Base-by-base conservation (phyloP, 768 basidiomycete species). In the Suillus sp. region DNA sequence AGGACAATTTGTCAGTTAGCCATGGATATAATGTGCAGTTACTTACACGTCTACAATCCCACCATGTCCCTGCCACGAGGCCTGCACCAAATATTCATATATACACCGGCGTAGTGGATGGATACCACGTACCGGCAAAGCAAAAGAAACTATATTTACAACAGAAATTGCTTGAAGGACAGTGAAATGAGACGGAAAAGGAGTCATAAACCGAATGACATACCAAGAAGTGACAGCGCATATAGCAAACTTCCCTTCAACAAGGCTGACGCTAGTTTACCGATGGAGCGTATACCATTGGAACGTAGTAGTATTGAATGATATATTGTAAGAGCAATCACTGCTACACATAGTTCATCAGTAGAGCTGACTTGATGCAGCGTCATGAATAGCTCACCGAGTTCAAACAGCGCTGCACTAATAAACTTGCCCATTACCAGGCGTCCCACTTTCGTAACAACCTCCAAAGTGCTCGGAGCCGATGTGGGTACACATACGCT, bases 161-260 rank as follows among this genome's bases (percentile, higher is more conserved):
- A 58, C 13, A 18, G 65, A 60, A 38, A 35, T 60, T 30, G 25
- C 65, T 66, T 30, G 8, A 11, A 37, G n/a, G n/a, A 50, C 51
- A 32, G 50, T 40, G 13, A 50, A 51, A 6, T n/a, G 6, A 30
- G 35, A 25, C 11, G 2, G 9, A 32, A 22, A 37, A 20, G 7
- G 25, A 10, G n/a, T 30, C 0, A 42, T 51, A 18, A 16, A 48
- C 25, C 7, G 14, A 43, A 57, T 57, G 18, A 30, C 63, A n/a
- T 42, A 66, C 65, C 51, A 34, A 64, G 25, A 37, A 66, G 50
- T 7, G 63, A 45, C 3, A 66, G 32, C 3, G 63, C 53, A 53
- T 66, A 64, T 50, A 66, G 4, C 55, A 66, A n/a, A 48, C 61
- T 66, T 37, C 65, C 65, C 22, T 58, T 59, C 27, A 54, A 32